phyloP scores from a whole-genome alignment of 176 grass and related monocot species.

The Saccharum officinarum region DNA sequence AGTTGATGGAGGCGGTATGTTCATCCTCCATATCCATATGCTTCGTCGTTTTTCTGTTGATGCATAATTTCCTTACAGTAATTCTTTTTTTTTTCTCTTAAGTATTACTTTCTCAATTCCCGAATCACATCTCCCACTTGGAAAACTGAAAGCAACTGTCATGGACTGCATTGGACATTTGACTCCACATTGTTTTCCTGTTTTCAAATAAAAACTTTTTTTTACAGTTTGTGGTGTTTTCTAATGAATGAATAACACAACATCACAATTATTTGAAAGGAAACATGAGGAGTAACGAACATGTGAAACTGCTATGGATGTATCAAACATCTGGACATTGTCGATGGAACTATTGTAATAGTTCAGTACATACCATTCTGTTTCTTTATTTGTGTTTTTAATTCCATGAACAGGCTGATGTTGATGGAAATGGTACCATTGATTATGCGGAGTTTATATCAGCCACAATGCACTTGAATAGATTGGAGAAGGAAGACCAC shows the following conservation, averaged over 20 bases:
- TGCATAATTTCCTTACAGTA: background rate
- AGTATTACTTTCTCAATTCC: conserved; percentile 9
- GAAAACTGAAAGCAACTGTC: conserved; percentile 15
- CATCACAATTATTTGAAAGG: conserved; percentile 7
- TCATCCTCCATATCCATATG: background rate
- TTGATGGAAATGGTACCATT: conserved; percentile 99
- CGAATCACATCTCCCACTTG: background rate
- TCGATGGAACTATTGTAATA: conserved; percentile 1
- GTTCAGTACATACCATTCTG: background rate
- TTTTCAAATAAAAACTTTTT: background rate
- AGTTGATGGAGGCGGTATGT: conserved; percentile 98
- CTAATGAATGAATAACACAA: background rate
- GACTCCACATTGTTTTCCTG: background rate
- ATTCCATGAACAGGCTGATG: conserved; percentile 77
- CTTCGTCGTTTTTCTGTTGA: conserved; percentile 19
- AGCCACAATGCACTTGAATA: conserved; percentile 99
- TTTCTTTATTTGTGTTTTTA: conserved; percentile 7
- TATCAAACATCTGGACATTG: background rate
- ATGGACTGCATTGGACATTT: conserved; percentile 1
- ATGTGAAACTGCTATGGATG: conserved; percentile 9
- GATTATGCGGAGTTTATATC: conserved; percentile 97
- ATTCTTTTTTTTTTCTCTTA: background rate
- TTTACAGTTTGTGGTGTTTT: conserved; percentile 2
- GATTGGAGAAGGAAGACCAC: conserved; percentile 94
- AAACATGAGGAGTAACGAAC: background rate